phyloP scores from a whole-genome alignment of 345 rosid species.

The Aurinia saxatilis region DNA sequence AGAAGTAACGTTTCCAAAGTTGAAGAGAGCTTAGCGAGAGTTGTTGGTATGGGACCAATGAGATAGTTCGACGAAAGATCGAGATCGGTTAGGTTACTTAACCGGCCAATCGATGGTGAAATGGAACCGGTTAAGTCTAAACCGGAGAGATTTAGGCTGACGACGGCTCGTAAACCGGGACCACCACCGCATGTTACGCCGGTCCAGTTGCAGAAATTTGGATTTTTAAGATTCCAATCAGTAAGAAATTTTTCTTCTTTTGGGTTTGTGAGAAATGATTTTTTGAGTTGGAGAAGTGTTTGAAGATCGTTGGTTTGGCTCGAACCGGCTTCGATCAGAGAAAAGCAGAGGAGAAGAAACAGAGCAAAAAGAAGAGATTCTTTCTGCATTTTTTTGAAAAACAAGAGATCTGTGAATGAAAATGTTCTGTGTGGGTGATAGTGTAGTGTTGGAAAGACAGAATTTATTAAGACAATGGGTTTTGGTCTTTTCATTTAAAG shows the following conservation, averaged over 20 bases:
- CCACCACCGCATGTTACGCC: constrained; percentile 65
- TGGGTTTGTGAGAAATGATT: constrained; percentile 25
- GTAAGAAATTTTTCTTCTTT: constrained; percentile 44
- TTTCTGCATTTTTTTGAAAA: constrained; percentile 17
- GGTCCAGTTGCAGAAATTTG: constrained; percentile 53
- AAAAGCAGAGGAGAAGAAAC: constrained; percentile 6
- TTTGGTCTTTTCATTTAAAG: background rate
- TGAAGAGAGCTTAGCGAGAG: constrained; percentile 59
- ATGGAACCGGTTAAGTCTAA: constrained; percentile 61
- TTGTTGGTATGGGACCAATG: constrained; percentile 53
- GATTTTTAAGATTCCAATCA: constrained; percentile 43
- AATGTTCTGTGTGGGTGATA: background rate
- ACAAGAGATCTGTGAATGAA: background rate
- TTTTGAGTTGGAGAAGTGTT: constrained; percentile 29
- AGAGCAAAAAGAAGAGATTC: constrained; percentile 1
- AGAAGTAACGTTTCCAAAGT: constrained; percentile 50
- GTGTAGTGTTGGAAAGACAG: background rate
- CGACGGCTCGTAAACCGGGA: constrained; percentile 21
- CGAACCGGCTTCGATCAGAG: background rate
- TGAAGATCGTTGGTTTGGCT: constrained; percentile 5
- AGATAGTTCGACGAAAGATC: constrained; percentile 65
- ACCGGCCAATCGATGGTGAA: constrained; percentile 37
- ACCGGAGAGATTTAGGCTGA: constrained; percentile 55
- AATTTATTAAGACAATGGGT: constrained; percentile 21
- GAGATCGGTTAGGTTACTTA: constrained; percentile 45